Percentiles rank a stretch among this genome's conserved stretches.
These are phyloP conservation scores for Blumeriella jaapii DNA, from an alignment of 2,329 filamentous ascomycete genomes.

Conservation along the genomic window DNA sequence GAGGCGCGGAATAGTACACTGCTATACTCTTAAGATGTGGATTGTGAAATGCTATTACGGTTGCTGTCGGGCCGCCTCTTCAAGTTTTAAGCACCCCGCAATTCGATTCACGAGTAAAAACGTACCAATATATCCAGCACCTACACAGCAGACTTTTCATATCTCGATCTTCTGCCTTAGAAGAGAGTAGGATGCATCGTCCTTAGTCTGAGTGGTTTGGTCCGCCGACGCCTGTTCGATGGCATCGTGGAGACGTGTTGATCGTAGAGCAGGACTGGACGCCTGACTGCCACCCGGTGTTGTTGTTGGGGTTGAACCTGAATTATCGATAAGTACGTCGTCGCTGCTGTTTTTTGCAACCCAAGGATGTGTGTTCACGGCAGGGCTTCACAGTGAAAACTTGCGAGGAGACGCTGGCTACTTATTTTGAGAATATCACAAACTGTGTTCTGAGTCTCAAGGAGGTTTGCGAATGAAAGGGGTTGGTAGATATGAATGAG, in stretches of 20 bases:
- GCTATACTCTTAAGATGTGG: constrained; percentile 60
- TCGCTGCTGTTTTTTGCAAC: no score
- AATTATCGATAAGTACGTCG: no score
- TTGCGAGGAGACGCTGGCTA: no score
- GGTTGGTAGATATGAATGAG: no score
- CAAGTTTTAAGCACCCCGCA: neutral
- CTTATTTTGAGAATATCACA: no score
- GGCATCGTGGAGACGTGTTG: constrained; percentile 18
- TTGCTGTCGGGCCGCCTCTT: constrained; percentile 58
- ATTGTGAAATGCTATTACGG: constrained; percentile 64
- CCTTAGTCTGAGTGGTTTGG: no score
- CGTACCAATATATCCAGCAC: constrained; percentile 66
- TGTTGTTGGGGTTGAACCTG: constrained; percentile 35
- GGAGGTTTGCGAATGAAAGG: no score
- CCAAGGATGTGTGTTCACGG: no score
- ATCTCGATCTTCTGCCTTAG: constrained; percentile 22
- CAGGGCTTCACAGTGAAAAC: no score
- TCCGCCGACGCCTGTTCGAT: constrained; percentile 10
- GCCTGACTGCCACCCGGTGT: constrained; percentile 34
- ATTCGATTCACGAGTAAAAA: neutral
- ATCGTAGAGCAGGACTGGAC: constrained; percentile 32
- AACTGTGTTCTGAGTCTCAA: no score
- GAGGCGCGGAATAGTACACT: constrained; percentile 54
- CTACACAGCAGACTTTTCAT: constrained; percentile 59
- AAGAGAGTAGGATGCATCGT: no score